Evolutionary conservation across 2,329 filamentous ascomycete species (phyloP), one percentile per base, ranked within the genome.

Genomic region (Colletotrichum musae): DNA sequence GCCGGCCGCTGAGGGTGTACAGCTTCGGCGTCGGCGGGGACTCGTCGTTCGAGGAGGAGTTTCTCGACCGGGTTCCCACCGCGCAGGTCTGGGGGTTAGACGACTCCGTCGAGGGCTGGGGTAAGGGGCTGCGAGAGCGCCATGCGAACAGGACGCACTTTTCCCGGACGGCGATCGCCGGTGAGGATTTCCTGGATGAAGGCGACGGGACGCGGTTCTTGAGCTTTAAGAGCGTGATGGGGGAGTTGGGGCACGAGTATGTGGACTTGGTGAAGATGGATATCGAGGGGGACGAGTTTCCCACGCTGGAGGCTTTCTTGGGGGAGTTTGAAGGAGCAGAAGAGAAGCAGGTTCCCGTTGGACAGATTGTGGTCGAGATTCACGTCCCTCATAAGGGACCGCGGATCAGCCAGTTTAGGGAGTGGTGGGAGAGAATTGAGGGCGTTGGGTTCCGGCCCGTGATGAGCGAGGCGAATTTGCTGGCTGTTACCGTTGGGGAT

Each of bases 191-290:
- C 15, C 53, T n/a, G 5, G 48, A 61, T 1, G 21, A 61, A n/a
- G 7, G 15, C 13, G 47, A 61, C 0, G 58, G 68, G 5, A 77
- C 75, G 5, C 71, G 79, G 66, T 36, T 59, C 7, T 61, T 9
- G 6, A 62, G 51, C 5, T 76, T 82, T 41, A 72, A 74, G 51
- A 78, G 80, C 48, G 69, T 81, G 32, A 80, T 81, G 77, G 67
- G 74, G 58, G 72, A 68, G 64, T 77, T 81, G 65, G 77, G 77
- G 15, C 79, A 81, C 59, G 74, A 76, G 24, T 80, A 79, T 66
- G 76, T 82, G 63, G 80, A 82, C 64, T 74, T 82, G 6, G 52
- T 82, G 32, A 82, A 81, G 72, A 81, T 82, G 64, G 80, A 82
- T 62, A 77, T 81, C 52, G 80, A 81, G 58, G 77, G 77, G 1